A percentile compares a stretch with the other conserved stretches of the same genome.
Conservation (phyloP, 805 yeast species). For the Pichia eremophila region DNA sequence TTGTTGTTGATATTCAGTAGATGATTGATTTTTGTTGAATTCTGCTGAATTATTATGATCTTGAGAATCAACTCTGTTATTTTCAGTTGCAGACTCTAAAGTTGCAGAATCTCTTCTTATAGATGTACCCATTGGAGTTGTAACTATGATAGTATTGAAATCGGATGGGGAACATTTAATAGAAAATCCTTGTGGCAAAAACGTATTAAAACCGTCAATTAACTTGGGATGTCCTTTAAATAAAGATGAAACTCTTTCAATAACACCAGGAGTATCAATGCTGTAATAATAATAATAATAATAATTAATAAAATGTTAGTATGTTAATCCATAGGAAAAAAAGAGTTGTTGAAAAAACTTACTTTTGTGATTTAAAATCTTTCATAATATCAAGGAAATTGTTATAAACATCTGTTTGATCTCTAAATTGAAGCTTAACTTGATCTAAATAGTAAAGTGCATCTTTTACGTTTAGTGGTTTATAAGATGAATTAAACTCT, state of each 20-base stretch:
- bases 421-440: slow-evolving; percentile 84
- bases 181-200: slow-evolving; percentile 91
- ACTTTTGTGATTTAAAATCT: slow-evolving; percentile 91
- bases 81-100: neutral
- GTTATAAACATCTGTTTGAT: slow-evolving; percentile 93
- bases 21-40: neutral
- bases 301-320: slow-evolving; percentile 13
- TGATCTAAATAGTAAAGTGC: slow-evolving; percentile 93
- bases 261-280: slow-evolving; percentile 97
- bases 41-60: neutral
- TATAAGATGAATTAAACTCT: slow-evolving; percentile 32
- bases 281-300: slow-evolving; percentile 17
- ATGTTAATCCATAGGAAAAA: neutral
- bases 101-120: slow-evolving; percentile 49
- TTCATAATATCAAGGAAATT: slow-evolving; percentile 96
- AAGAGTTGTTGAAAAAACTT: slow-evolving; percentile 20
- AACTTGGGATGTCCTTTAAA: slow-evolving; percentile 89
- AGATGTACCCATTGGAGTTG: slow-evolving; percentile 90
- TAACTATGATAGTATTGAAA: slow-evolving; percentile 85
- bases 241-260: slow-evolving; percentile 83
- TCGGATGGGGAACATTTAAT: slow-evolving; percentile 92
- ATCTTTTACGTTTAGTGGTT: slow-evolving; percentile 91
- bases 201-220: slow-evolving; percentile 96
- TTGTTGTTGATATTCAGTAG: slow-evolving; percentile 1
- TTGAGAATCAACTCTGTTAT: neutral